Evolutionary conservation across 768 basidiomycete genomes (phyloP), one percentile per base, ranked within the genome.

Genomic region (Pulveroboletus sp.): DNA sequence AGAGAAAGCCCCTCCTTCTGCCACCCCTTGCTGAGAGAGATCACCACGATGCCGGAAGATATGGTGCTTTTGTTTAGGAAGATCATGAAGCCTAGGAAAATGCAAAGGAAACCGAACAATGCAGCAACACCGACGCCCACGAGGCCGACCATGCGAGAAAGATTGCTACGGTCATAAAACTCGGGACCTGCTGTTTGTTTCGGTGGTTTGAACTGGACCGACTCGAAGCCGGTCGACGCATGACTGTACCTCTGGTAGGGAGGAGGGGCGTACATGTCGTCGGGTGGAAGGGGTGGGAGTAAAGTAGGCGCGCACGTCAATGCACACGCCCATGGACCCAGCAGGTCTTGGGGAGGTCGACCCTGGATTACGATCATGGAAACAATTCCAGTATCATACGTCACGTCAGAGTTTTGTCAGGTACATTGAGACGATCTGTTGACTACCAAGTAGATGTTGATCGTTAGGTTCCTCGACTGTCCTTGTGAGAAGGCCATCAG

Each of bases 81-180:
- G 41, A 65, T 61, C 47, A 63, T 43, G 43, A 54, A 23, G 12
- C 63, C 68, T 23, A 20, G 52, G 17, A 56, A 31, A 8, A 65
- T 58, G 52, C 68, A 69, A 40, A 42, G 17, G 29, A 11, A 44
- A 23, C 68, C 41, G 14, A 69, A 58, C 1, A 63, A 6, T 6
- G 56, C 39, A 19, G 68, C 47, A 13, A 60, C 13, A 10, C 55
- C 57, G 11, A 68, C 46, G 12, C 68, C 65, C 13, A 56, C 45
- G 42, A 68, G 58, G 47, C 56, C 53, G 3, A 57, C n/a, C 31
- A 20, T 51, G 43, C 68, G 64, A 16, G 62, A 60, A 9, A 51
- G 42, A 9, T 56, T 49, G 48, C 65, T 62, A 27, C 59, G 59
- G 39, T 68, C 60, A 34, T 63, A 68, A 31, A 63, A 63, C n/a